phyloP scores from a whole-genome alignment of 257 asterid species.

The Ballota nigra region DNA sequence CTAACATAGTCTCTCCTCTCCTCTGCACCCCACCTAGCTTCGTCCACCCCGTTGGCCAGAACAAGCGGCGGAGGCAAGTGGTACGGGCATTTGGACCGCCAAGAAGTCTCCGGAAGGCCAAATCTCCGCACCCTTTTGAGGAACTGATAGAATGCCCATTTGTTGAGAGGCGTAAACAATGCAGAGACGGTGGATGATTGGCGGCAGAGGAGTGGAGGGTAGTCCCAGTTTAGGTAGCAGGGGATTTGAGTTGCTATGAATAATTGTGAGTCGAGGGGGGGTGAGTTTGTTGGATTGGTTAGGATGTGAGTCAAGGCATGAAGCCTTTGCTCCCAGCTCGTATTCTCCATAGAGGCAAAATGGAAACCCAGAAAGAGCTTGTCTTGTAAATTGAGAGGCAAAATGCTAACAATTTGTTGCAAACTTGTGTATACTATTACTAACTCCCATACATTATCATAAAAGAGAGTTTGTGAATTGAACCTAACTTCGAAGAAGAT shows the following conservation, averaged over 20 bases:
- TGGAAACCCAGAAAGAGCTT: not conserved
- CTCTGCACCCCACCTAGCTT: conserved; percentile 69
- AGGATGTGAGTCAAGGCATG: conserved; percentile 73
- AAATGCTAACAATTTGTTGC: not conserved
- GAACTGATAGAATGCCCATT: conserved; percentile 58
- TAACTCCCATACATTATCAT: not conserved
- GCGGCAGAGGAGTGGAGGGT: conserved; percentile 85
- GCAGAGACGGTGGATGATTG: conserved; percentile 19
- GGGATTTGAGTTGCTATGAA: conserved; percentile 76
- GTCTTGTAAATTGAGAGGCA: not conserved
- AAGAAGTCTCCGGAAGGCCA: conserved; percentile 61
- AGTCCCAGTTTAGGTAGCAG: conserved; percentile 90
- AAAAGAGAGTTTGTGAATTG: not conserved
- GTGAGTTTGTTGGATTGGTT: conserved; percentile 59
- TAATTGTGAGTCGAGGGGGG: conserved; percentile 69
- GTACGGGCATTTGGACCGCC: conserved; percentile 92
- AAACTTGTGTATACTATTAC: not conserved
- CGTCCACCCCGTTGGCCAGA: conserved; percentile 75
- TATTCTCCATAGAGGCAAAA: conserved; percentile 44
- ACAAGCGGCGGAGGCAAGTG: conserved; percentile 65
- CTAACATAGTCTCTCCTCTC: conserved; percentile 51
- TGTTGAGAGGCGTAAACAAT: conserved; percentile 21
- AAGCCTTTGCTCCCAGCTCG: conserved; percentile 68
- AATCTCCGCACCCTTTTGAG: conserved; percentile 44
- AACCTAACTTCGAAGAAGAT: not conserved